Base-by-base conservation (phyloP, 2,329 filamentous ascomycete species). In the Botrytis tulipae region DNA sequence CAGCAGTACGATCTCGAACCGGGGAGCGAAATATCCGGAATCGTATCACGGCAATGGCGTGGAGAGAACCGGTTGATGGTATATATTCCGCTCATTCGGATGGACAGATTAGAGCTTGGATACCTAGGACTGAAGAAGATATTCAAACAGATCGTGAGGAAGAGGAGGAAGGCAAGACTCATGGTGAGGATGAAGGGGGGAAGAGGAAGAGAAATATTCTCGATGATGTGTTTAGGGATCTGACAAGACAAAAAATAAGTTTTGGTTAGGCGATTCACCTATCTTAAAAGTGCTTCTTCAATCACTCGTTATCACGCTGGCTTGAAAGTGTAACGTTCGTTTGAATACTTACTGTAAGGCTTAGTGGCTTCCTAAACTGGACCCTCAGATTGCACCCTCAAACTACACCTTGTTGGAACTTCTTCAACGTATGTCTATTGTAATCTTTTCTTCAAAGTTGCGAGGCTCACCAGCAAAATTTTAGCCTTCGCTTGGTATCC, bases 61-160 rank as follows among this genome's bases (percentile, higher is more conserved):
- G 94, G 94, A 84, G 88, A 71, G 86, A 87, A 2, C 83, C 85
- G 4, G 87, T 88, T 1, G 92, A 93, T 46, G 86, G 87, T 35
- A 86, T 98, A 73, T 97, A 94, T 82, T 96, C 93, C 71, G 92
- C 90, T 2, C 94, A 97, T 79, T 86, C 91, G 4, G 94, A 98
- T 80, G 95, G 95, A 0, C 91, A 91, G 70, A 95, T 98, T 73
- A 87, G 92, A 62, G 88, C 89, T 6, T 98, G 95, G 94, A 86
- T 87, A 77, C 92, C 93, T 3, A 84, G 84, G 51, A 82, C 89
- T 9, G 82, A 84, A 1, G 88, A 87, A 7, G 84, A 83, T 48
- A 82, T 88, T 76, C 80, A 87, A 77, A 76, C 89, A 68, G 85
- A 84, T 20, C 84, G 86, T 54, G 83, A 85, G 20, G 84, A 85